A percentile compares a stretch with the other conserved stretches of the same genome.
Conservation (phyloP, 768 basidiomycete species). For the Serendipita sp. region DNA sequence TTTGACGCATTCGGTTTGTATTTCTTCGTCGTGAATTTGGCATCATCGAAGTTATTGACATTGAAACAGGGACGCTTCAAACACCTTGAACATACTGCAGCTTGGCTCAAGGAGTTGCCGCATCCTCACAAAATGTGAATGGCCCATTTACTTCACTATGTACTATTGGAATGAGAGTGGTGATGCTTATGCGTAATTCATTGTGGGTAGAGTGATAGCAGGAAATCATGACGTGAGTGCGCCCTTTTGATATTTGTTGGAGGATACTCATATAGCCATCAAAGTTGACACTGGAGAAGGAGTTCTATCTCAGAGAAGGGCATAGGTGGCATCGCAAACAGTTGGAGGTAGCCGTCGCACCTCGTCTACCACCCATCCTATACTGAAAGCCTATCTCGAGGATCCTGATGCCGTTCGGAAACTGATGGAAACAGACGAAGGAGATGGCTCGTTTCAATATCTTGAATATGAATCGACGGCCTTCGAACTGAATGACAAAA, state of each 20-base stretch:
- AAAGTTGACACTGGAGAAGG: background rate
- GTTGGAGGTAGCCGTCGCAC: background rate
- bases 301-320: background rate
- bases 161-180: no score
- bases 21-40: no score
- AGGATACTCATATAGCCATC: no score
- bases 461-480: conserved; percentile 8
- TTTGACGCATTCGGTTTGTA: conserved; percentile 9
- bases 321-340: background rate
- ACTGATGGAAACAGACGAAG: conserved; percentile 1
- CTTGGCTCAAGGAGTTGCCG: conserved; percentile 8
- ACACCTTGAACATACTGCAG: background rate
- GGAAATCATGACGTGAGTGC: conserved; percentile 11
- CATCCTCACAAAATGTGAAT: conserved; percentile 11
- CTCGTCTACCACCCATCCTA: background rate
- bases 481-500: background rate
- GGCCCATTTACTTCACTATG: no score
- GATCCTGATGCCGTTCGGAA: conserved; percentile 2
- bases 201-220: conserved; percentile 9
- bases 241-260: no score
- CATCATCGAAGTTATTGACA: no score
- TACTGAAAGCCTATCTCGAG: background rate
- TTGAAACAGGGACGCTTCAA: background rate
- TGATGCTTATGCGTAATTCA: background rate
- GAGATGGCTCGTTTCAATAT: conserved; percentile 6